Percentiles rank a stretch among this genome's conserved stretches.
Evolutionary conservation across 2,329 filamentous ascomycete genomes (phyloP).

Genomic region (Cercospora janseana): DNA sequence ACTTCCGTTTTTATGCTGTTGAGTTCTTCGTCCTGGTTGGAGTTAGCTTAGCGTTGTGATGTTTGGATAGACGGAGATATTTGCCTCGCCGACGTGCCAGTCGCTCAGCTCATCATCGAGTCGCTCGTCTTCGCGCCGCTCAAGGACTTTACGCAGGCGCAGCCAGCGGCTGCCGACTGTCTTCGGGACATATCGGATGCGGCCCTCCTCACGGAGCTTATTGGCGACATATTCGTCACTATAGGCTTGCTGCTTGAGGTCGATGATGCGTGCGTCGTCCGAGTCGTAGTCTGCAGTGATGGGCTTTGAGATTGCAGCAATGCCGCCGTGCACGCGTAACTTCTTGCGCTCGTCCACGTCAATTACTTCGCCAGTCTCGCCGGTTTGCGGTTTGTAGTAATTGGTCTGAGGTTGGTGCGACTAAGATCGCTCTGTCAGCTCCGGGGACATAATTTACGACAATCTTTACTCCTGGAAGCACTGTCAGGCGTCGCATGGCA

Average conservation of each 20-base stretch:
- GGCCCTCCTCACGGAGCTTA: conserved; percentile 44
- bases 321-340: conserved; percentile 41
- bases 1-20: conserved; percentile 42
- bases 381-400: conserved; percentile 22
- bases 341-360: conserved; percentile 4
- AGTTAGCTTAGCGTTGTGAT: conserved; percentile 12
- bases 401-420: conserved; percentile 23
- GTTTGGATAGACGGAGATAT: conserved; percentile 12
- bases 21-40: conserved; percentile 46
- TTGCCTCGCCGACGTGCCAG: conserved; percentile 52
- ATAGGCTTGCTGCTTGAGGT: conserved; percentile 44
- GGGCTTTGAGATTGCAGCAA: conserved; percentile 44
- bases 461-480: neutral
- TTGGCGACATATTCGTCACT: conserved; percentile 47
- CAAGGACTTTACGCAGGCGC: conserved; percentile 46
- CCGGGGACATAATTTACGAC: neutral
- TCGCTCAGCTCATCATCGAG: conserved; percentile 49
- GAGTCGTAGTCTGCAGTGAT: conserved; percentile 47
- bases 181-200: conserved; percentile 47
- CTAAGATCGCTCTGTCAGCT: conserved; percentile 15
- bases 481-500: neutral
- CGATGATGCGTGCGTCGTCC: conserved; percentile 49
- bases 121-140: conserved; percentile 45
- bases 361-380: conserved; percentile 13
- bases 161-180: conserved; percentile 50